Conservation (phyloP, 2,329 filamentous ascomycete species). For the Neopestalotiopsis sp. region DNA sequence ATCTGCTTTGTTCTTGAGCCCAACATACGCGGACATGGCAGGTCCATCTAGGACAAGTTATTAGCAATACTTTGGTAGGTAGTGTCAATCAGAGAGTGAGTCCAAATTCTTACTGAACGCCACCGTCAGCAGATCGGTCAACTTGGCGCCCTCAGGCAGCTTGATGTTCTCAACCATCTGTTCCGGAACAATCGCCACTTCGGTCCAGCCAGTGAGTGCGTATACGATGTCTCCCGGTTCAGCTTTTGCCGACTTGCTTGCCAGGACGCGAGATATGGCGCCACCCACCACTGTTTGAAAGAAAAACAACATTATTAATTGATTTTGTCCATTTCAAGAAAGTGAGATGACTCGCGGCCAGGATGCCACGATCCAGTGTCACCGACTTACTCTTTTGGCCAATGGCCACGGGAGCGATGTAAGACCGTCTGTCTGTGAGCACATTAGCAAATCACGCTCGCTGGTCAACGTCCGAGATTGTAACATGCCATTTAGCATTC, state of each 20-base stretch:
- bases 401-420: slow-evolving; percentile 65
- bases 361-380: background rate
- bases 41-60: background rate
- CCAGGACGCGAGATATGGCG: slow-evolving; percentile 58
- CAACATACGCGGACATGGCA: slow-evolving; percentile 1
- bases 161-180: slow-evolving; percentile 40
- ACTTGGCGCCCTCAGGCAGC: slow-evolving; percentile 33
- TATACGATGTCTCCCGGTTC: slow-evolving; percentile 57
- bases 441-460: background rate
- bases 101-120: slow-evolving; percentile 4
- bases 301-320: background rate
- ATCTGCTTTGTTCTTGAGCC: background rate
- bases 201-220: slow-evolving; percentile 60
- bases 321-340: no score
- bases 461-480: background rate
- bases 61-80: background rate
- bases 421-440: slow-evolving; percentile 42
- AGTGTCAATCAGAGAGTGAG: background rate
- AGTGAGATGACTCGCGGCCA: no score
- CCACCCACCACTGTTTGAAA: slow-evolving; percentile 56
- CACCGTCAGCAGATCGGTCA: slow-evolving; percentile 54
- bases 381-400: background rate
- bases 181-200: slow-evolving; percentile 57
- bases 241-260: slow-evolving; percentile 51
- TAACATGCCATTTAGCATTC: slow-evolving; percentile 56